A percentile compares a stretch with the other conserved stretches of the same genome.
Conservation (phyloP, 352 stramenopile species). For the Globisporangium nunn region DNA sequence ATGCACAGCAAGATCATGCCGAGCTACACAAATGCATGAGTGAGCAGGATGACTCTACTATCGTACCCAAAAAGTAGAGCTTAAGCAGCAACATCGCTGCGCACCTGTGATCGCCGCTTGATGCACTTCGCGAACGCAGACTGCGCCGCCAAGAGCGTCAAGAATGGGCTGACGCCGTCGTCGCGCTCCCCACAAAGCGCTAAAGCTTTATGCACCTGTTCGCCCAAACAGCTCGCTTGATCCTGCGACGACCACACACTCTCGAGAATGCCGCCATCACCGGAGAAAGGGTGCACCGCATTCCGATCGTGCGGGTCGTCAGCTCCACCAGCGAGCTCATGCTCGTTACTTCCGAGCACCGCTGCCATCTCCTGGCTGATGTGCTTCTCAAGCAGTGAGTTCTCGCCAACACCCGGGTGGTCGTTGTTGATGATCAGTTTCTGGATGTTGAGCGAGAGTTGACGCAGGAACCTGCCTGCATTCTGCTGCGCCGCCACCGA, state of each 20-base stretch:
- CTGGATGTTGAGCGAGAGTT: constrained; percentile 41
- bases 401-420: constrained; percentile 19
- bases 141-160: constrained; percentile 12
- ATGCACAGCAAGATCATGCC: constrained; percentile 67
- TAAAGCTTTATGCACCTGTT: not conserved
- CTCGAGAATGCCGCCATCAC: too few relatives aligned
- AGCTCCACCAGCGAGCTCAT: not conserved
- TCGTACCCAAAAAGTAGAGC: not conserved
- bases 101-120: constrained; percentile 66
- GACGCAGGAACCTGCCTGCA: constrained; percentile 35
- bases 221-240: not conserved
- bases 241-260: not conserved
- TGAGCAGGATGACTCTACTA: not conserved
- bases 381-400: constrained; percentile 37
- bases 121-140: constrained; percentile 31
- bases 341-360: constrained; percentile 23
- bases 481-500: constrained; percentile 28
- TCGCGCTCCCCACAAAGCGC: not conserved
- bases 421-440: constrained; percentile 42
- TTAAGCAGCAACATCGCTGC: not conserved
- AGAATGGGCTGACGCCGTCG: constrained; percentile 5
- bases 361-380: constrained; percentile 45
- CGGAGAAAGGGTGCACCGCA: constrained; percentile 6
- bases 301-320: constrained; percentile 2
- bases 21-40: constrained; percentile 25